Evolutionary conservation across 2,329 filamentous ascomycete genomes (phyloP), one percentile per base, ranked within the genome.

Genomic region (Neophaeococcomyces mojaviensis): DNA sequence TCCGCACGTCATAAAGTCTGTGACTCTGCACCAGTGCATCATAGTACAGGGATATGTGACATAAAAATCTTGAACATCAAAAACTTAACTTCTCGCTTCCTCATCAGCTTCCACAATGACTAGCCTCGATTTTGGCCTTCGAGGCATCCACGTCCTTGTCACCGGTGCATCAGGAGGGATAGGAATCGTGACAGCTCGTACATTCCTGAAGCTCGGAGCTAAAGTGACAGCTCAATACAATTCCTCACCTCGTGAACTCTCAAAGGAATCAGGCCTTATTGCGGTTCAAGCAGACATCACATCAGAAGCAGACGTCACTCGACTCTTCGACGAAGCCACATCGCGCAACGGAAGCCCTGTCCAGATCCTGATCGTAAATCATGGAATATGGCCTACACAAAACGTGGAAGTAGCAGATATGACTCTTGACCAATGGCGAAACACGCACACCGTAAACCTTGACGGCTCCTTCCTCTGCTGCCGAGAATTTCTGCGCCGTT

Each of bases 351-450:
- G 16, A 16, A 12, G 13, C n/a, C 35, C 35, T 8, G 13, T 20
- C n/a, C 35, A 37, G 12, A 37, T 37, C 35, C 35, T 37, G 9
- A 37, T 37, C 35, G 35, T 37, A 16, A 37, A 37, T 16, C 35
- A 37, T 16, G 35, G 35, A 3, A 20, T 37, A 10, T 37, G 3
- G 3, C 3, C 5, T 5, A 6, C 35, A 3, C 35, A 37, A 20
- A 20, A 16, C 16, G 12, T 12, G 3, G 10, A 3, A 5, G 12
- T 37, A 3, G 10, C 35, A 12, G 35, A 16, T 12, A 37, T 37
- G 35, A 18, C n/a, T 5, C 12, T 37, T 9, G 5, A 9, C 9
- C 35, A 37, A 20, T 37, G 35, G 35, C 35, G 35, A 5, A 5
- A 16, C 5, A 37, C 35, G 3, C 35, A 37, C 35, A 16, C 35